A percentile compares a stretch with the other conserved stretches of the same genome.
Conservation (phyloP, 2,329 filamentous ascomycete genomes). For the Clarireedia hainanense region DNA sequence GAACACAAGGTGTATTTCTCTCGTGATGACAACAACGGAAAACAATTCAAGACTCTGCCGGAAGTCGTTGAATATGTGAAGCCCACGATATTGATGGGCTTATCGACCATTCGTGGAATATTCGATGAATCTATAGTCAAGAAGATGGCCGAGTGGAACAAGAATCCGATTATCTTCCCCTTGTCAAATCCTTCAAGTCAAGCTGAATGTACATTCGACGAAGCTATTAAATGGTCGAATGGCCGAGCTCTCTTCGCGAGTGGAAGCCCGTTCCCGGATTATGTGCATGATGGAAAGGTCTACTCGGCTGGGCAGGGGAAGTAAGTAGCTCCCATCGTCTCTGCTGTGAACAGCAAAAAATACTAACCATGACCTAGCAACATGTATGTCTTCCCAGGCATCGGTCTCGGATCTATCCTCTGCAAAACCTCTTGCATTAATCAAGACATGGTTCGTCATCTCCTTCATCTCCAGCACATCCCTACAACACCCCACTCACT, state of each 20-base stretch:
- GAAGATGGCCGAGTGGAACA: constrained; percentile 66
- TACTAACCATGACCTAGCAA: constrained; percentile 57
- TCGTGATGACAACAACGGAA: constrained; percentile 29
- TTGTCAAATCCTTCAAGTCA: constrained; percentile 78
- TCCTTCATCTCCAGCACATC: neutral
- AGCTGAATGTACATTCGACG: constrained; percentile 71
- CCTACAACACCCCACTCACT: neutral
- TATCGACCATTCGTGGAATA: constrained; percentile 66
- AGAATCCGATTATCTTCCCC: constrained; percentile 68
- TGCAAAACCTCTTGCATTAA: constrained; percentile 54
- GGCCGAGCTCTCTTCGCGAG: constrained; percentile 74
- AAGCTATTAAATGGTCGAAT: constrained; percentile 69
- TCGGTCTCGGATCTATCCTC: constrained; percentile 72
- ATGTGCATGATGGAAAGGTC: constrained; percentile 44
- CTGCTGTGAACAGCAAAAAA: neutral
- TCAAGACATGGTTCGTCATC: constrained; percentile 23
- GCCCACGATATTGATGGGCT: constrained; percentile 76
- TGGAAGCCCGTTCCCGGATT: constrained; percentile 75
- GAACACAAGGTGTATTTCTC: constrained; percentile 45
- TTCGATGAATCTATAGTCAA: constrained; percentile 68
- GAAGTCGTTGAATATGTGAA: constrained; percentile 63
- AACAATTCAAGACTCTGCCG: constrained; percentile 49
- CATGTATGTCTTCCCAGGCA: constrained; percentile 76
- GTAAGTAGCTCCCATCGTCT: constrained; percentile 14
- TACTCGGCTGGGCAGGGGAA: constrained; percentile 42